A percentile compares a stretch with the other conserved stretches of the same genome.
Evolutionary conservation across 768 basidiomycete species (phyloP).

Genomic region (Podaxis pistillaris): DNA sequence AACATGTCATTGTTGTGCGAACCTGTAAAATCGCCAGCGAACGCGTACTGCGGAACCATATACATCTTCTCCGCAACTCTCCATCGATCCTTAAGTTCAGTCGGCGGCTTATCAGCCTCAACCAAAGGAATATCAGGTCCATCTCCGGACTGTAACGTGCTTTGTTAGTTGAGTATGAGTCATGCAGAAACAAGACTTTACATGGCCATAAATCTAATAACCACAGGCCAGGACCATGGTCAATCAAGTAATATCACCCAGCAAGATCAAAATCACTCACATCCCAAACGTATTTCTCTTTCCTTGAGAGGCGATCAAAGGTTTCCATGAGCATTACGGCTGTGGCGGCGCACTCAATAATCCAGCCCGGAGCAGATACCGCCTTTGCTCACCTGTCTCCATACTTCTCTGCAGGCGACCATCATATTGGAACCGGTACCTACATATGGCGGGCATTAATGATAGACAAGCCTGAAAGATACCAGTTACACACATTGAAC

Average conservation of each 20-base stretch:
- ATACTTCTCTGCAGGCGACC: constrained; percentile 60
- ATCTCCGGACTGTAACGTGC: constrained; percentile 53
- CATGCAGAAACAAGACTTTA: constrained; percentile 28
- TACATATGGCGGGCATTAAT: constrained; percentile 19
- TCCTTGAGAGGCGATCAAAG: constrained; percentile 57
- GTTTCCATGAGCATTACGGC: constrained; percentile 78
- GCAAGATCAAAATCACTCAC: constrained; percentile 36
- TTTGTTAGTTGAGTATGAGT: neutral
- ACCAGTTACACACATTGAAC: constrained; percentile 59
- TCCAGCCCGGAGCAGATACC: neutral
- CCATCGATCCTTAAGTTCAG: constrained; percentile 59
- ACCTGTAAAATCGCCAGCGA: constrained; percentile 68
- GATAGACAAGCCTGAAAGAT: neutral
- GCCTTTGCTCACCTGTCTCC: constrained; percentile 51
- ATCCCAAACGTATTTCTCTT: constrained; percentile 79
- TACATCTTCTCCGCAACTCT: constrained; percentile 70
- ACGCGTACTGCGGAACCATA: constrained; percentile 66
- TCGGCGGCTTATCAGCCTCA: constrained; percentile 44
- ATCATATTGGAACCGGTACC: constrained; percentile 75
- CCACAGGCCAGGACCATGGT: neutral
- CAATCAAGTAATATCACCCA: neutral
- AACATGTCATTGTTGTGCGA: constrained; percentile 9
- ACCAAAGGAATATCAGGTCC: constrained; percentile 55
- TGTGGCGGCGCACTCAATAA: constrained; percentile 20
- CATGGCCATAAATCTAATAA: constrained; percentile 60